Conservation (phyloP, 441 rosid genomes). For the Eutrema salsugineum region DNA sequence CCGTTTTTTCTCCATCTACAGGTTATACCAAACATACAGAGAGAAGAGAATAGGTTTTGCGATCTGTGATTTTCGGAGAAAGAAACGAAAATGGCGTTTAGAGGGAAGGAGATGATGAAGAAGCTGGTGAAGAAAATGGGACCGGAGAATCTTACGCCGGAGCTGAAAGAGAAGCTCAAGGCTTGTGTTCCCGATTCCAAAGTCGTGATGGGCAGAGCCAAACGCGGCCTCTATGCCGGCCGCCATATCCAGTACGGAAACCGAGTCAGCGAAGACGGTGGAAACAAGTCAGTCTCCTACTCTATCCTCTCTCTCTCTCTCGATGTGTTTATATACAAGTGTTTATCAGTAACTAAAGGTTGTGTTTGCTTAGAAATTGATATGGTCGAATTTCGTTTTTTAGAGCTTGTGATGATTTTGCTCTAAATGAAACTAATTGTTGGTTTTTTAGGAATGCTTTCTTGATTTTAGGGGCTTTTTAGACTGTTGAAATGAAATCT, state of each 20-base stretch:
- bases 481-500: background rate
- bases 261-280: slow-evolving; percentile 87
- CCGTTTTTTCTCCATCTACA: background rate
- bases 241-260: slow-evolving; percentile 93
- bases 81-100: slow-evolving; percentile 59
- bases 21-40: background rate
- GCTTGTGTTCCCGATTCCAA: slow-evolving; percentile 68
- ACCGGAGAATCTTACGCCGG: slow-evolving; percentile 54
- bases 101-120: slow-evolving; percentile 92
- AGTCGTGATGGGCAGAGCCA: slow-evolving; percentile 80
- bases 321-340: background rate
- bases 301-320: background rate
- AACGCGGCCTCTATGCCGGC: slow-evolving; percentile 87
- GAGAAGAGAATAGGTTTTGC: background rate
- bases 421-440: background rate
- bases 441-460: background rate
- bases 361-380: background rate
- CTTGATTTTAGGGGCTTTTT: background rate
- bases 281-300: slow-evolving; percentile 73
- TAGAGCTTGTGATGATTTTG: background rate
- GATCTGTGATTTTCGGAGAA: slow-evolving; percentile 7
- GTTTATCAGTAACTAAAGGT: no score
- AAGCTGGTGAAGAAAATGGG: slow-evolving; percentile 70
- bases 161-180: slow-evolving; percentile 56
- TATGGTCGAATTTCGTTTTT: background rate